Percentiles rank a stretch among this genome's conserved stretches.
These are phyloP conservation scores for Begonia loranthoides DNA, from an alignment of 306 rosid species.

Conservation along the genomic window DNA sequence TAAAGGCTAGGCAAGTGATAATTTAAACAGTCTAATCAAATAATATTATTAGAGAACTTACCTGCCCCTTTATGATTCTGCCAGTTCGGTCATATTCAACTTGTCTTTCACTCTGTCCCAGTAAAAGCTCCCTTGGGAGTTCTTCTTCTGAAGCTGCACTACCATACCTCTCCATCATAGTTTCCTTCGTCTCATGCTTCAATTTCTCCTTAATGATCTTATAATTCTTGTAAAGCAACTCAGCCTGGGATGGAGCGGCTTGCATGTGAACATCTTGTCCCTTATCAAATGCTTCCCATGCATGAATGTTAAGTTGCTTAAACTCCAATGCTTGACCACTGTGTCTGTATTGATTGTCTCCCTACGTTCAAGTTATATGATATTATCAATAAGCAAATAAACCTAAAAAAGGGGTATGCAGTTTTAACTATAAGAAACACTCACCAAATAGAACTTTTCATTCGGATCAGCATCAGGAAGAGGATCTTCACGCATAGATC, in stretches of 20 bases:
- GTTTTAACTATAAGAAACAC: conserved; percentile 6
- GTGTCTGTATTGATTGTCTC: conserved; percentile 40
- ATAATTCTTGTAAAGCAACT: conserved; percentile 44
- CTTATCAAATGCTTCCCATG: conserved; percentile 56
- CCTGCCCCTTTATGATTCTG: conserved; percentile 45
- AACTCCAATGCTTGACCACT: conserved; percentile 57
- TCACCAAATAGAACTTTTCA: conserved; percentile 50
- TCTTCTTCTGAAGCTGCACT: conserved; percentile 38
- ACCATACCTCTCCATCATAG: conserved; percentile 49
- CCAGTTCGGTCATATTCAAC: conserved; percentile 62
- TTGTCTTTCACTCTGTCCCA: conserved; percentile 49
- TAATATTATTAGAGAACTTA: neutral
- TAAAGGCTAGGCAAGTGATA: too few species aligned
- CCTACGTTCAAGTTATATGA: conserved; percentile 9
- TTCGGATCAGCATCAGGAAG: conserved; percentile 57
- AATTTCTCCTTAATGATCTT: conserved; percentile 37
- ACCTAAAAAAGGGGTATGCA: neutral
- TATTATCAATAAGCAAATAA: neutral
- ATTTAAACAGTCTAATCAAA: neutral
- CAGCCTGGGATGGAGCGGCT: conserved; percentile 66
- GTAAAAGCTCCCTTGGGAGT: conserved; percentile 53
- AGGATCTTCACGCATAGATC: conserved; percentile 56
- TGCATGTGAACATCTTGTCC: conserved; percentile 58
- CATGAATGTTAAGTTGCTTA: conserved; percentile 41
- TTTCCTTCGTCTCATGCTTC: conserved; percentile 42